Base-by-base conservation (phyloP, 257 asterid genomes). In the Jasminum sambac region DNA sequence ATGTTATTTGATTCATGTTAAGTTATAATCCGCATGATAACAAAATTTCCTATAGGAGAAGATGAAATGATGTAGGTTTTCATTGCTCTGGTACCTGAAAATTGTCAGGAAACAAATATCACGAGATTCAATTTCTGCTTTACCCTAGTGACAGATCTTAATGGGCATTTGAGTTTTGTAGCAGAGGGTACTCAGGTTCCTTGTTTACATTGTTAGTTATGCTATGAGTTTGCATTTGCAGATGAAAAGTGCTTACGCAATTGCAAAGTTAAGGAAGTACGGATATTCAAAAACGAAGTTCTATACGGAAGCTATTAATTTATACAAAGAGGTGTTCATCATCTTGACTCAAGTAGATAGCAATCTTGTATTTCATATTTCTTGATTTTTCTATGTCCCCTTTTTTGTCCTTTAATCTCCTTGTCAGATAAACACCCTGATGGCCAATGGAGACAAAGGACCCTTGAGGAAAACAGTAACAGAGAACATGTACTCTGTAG, bases 401-500 rank as follows among this genome's bases (percentile, higher is more conserved):
- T 38, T 74, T 74, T 76, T 75, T 79, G 5, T 78, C 69, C 11
- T 25, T 26, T 74, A 66, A 34, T 48, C 23, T 39, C 59, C 70
- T 63, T 63, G 63, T 82, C 87, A 94, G 98, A 94, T 94, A 84
- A 94, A 86, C 80, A 76, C 82, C 58, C 92, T 73, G 63, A 84
- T 89, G 75, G 98, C 98, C 76, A 87, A 82, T 66, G 96, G 98
- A 73, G 94, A 91, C 83, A 93, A 90, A 76, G 81, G 67, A 77
- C 72, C 80, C 42, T 73, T 93, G 85, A 87, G 97, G 80, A 93
- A 86, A 84, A 75, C 65, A 70, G 97, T 84, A 67, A 90, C 98
- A 8, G 98, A 93, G 79, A 82, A 79, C 61, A 90, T 93, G 98
- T 87, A 86, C 82, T 90, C 98, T 57, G 98, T 93, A 89, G 77